Percentiles rank a stretch among this genome's conserved stretches.
Evolutionary conservation across 2,329 filamentous ascomycete genomes (phyloP).

Genomic region (Monilinia fructicola): DNA sequence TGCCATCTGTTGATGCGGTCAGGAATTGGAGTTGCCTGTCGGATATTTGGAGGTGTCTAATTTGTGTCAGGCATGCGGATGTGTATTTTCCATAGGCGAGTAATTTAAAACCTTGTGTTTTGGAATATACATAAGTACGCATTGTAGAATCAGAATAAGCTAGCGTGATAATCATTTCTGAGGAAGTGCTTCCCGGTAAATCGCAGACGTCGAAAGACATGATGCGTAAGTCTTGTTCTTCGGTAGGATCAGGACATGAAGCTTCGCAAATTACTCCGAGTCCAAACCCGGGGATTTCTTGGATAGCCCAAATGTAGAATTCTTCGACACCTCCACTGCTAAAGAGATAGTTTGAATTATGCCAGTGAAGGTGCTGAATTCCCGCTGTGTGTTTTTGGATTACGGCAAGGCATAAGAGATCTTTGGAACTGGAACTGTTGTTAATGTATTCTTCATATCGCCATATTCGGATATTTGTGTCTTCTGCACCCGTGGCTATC

Average conservation of each 20-base stretch:
- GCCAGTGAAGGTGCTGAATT: conserved; percentile 71
- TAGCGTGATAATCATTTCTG: conserved; percentile 55
- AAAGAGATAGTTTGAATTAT: conserved; percentile 65
- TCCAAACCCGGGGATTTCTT: conserved; percentile 51
- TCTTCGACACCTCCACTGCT: conserved; percentile 88
- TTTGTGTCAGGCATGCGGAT: conserved; percentile 73
- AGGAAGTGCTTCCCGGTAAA: conserved; percentile 18
- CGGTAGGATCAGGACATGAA: conserved; percentile 51
- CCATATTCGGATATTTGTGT: conserved; percentile 76
- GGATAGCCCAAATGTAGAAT: conserved; percentile 75
- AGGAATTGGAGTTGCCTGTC: conserved; percentile 48
- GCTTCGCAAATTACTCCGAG: conserved; percentile 59
- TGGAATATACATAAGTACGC: conserved; percentile 55
- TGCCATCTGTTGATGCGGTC: conserved; percentile 80
- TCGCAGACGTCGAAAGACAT: conserved; percentile 68
- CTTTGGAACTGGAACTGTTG: conserved; percentile 2
- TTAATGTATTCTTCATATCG: conserved; percentile 40
- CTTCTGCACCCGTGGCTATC: conserved; percentile 68
- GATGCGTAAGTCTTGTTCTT: conserved; percentile 69
- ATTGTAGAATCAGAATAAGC: conserved; percentile 82
- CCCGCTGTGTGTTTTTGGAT: conserved; percentile 79
- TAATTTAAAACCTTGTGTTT: conserved; percentile 47
- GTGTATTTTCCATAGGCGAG: conserved; percentile 61
- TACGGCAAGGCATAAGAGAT: conserved; percentile 52
- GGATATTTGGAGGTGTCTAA: conserved; percentile 44